phyloP scores from a whole-genome alignment of 148 eudicot genomes.

The Pouteria glomerata region DNA sequence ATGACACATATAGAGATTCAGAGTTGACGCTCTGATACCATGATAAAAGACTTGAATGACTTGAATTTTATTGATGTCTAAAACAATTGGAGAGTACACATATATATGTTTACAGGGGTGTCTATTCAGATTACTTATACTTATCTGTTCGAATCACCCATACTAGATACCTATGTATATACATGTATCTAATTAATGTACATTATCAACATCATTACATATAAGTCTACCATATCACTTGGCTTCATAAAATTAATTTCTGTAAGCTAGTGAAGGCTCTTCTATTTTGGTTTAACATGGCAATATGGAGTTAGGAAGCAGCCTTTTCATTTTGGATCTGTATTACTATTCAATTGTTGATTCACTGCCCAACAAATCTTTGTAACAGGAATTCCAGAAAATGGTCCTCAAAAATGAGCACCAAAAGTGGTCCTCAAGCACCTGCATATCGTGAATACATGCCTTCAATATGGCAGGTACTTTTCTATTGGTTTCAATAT shows the following conservation, averaged over 20 bases:
- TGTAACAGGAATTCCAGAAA: conserved; percentile 41
- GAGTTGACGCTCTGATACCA: too few relatives aligned
- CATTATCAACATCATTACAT: too few relatives aligned
- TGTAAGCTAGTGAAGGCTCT: neutral
- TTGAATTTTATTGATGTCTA: too few relatives aligned
- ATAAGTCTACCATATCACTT: too few relatives aligned
- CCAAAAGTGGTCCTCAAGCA: conserved; percentile 27
- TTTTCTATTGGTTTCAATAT: conserved; percentile 30
- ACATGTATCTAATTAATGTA: too few relatives aligned
- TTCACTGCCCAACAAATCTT: conserved; percentile 10
- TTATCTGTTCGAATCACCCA: too few relatives aligned
- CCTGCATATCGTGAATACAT: conserved; percentile 63
- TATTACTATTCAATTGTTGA: neutral
- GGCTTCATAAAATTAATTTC: neutral
- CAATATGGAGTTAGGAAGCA: neutral
- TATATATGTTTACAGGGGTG: too few relatives aligned
- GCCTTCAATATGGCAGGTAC: conserved; percentile 92
- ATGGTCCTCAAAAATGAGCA: conserved; percentile 29
- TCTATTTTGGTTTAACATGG: neutral
- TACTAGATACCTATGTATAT: too few relatives aligned
- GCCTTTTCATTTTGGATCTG: neutral
- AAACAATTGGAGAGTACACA: too few relatives aligned
- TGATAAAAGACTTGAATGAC: too few relatives aligned
- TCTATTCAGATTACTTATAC: too few relatives aligned
- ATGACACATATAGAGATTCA: too few relatives aligned